Evolutionary conservation across 192 early-diverging fungal species (phyloP).

Genomic region (Gaertneriomyces semiglobifer): DNA sequence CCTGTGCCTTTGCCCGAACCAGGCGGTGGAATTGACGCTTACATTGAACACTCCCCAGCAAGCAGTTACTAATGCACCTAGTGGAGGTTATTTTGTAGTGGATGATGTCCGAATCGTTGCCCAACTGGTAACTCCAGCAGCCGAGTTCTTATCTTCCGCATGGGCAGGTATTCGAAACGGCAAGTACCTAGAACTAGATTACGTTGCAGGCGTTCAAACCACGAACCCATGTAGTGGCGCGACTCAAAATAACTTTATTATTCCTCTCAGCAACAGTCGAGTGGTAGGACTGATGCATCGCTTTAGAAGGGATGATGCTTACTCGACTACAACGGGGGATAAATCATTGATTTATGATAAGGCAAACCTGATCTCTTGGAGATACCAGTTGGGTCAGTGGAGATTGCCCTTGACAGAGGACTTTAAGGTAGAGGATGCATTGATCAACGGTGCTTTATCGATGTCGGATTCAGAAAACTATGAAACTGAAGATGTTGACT

Average conservation of each 20-base stretch:
- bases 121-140: background rate
- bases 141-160: background rate
- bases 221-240: background rate
- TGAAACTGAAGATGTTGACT: constrained; percentile 3
- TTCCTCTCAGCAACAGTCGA: background rate
- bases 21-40: background rate
- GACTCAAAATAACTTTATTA: background rate
- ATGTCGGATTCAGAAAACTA: background rate
- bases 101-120: background rate
- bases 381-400: background rate
- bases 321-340: background rate
- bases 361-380: background rate
- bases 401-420: background rate
- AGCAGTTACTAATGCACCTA: background rate
- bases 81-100: background rate
- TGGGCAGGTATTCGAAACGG: background rate
- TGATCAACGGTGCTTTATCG: background rate
- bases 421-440: background rate
- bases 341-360: background rate
- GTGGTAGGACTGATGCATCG: background rate
- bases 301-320: background rate
- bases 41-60: background rate
- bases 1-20: background rate
- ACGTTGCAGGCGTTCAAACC: background rate
- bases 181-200: background rate